Evolutionary conservation across 2,329 filamentous ascomycete species (phyloP).

Genomic region (Ophiocordyceps sinensis): DNA sequence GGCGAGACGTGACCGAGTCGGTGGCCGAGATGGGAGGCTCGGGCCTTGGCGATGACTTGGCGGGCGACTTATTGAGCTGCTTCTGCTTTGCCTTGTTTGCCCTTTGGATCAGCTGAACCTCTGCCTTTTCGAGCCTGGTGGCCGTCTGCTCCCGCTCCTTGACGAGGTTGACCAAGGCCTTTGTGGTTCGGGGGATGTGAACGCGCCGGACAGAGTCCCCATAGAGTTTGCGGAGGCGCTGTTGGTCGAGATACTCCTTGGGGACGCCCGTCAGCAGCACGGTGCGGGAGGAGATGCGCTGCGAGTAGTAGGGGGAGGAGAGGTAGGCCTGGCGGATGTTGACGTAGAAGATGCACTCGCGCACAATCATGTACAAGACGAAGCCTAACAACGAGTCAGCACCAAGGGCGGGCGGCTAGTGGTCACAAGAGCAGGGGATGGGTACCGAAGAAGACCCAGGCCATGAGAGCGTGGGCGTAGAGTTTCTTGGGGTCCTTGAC

Average conservation of each 20-base stretch:
- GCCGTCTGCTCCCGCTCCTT: slow-evolving; percentile 68
- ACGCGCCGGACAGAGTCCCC: slow-evolving; percentile 67
- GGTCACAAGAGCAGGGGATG: background rate
- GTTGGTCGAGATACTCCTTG: slow-evolving; percentile 58
- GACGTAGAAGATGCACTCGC: slow-evolving; percentile 84
- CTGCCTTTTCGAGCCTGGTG: slow-evolving; percentile 70
- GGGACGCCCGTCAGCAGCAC: slow-evolving; percentile 84
- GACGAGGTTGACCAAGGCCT: slow-evolving; percentile 66
- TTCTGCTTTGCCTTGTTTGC: slow-evolving; percentile 62
- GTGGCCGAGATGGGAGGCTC: background rate
- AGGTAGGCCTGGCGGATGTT: slow-evolving; percentile 88
- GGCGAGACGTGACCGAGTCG: slow-evolving; percentile 1
- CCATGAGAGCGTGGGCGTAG: slow-evolving; percentile 69
- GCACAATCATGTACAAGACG: slow-evolving; percentile 73
- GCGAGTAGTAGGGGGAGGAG: slow-evolving; percentile 68
- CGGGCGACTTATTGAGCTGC: slow-evolving; percentile 8
- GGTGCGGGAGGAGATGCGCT: slow-evolving; percentile 77
- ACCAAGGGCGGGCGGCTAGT: background rate
- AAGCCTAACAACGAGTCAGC: slow-evolving; percentile 38
- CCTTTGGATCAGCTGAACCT: slow-evolving; percentile 69
- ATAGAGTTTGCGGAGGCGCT: slow-evolving; percentile 67
- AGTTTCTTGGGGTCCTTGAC: slow-evolving; percentile 45
- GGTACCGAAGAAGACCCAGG: slow-evolving; percentile 57
- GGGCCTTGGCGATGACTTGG: slow-evolving; percentile 2
- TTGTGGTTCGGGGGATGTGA: slow-evolving; percentile 69